phyloP scores from a whole-genome alignment of 2,329 filamentous ascomycete species.

The Niveomyces coronatus region DNA sequence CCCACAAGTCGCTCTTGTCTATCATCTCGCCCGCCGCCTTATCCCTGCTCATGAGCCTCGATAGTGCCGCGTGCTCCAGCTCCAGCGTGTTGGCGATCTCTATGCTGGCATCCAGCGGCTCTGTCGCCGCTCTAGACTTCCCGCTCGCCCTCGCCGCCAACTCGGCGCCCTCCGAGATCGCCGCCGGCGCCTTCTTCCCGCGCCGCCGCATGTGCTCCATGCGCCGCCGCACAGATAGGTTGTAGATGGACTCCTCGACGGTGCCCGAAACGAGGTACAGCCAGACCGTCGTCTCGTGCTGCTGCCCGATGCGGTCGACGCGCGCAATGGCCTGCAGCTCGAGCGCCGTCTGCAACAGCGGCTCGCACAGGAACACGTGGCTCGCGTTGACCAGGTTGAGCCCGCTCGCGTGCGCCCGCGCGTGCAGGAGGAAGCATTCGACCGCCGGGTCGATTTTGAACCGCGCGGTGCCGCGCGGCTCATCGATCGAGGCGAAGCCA shows the following conservation, averaged over 20 bases:
- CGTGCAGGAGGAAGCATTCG: conserved; percentile 83
- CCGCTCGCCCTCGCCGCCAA: conserved; percentile 17
- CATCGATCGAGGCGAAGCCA: conserved; percentile 59
- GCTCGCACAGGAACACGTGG: conserved; percentile 91
- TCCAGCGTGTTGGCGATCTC: conserved; percentile 81
- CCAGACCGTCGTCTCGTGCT: conserved; percentile 83
- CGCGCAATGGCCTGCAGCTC: conserved; percentile 92
- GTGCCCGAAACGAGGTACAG: conserved; percentile 87
- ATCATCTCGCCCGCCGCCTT: conserved; percentile 71
- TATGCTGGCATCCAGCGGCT: conserved; percentile 50
- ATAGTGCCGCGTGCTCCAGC: conserved; percentile 61
- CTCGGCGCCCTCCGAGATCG: neutral
- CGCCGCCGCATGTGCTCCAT: conserved; percentile 60
- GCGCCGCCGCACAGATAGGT: conserved; percentile 69
- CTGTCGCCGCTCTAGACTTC: conserved; percentile 30
- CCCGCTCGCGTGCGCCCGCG: conserved; percentile 77
- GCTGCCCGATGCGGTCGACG: conserved; percentile 89
- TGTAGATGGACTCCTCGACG: conserved; percentile 86
- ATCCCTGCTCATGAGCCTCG: conserved; percentile 59
- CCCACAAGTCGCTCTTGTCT: conserved; percentile 70
- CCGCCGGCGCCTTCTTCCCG: conserved; percentile 9
- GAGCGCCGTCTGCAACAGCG: conserved; percentile 83
- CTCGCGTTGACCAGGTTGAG: conserved; percentile 88
- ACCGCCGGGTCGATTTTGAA: conserved; percentile 67
- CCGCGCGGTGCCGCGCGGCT: conserved; percentile 54